Conservation (phyloP, 208 protist species). For the Herpetomonas samuelpessoai region DNA sequence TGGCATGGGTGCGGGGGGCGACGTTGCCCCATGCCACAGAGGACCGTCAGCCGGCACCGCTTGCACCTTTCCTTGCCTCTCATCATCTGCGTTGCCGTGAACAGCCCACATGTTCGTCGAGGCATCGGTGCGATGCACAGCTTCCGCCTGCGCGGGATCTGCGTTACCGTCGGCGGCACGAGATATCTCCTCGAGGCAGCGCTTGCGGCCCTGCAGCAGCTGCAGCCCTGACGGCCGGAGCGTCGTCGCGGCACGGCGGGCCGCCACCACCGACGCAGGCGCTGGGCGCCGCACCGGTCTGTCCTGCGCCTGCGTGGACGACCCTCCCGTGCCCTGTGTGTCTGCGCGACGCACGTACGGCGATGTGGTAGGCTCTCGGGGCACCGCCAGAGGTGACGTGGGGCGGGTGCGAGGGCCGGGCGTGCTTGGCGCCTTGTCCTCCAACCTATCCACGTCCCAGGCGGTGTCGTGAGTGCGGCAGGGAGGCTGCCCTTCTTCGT, state of each 20-base stretch:
- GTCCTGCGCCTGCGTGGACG: not conserved
- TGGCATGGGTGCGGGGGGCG: too few species aligned
- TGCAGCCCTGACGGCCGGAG: slow-evolving; percentile 25
- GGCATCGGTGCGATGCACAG: too few species aligned
- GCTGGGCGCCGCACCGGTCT: too few species aligned
- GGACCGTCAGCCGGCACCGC: too few species aligned
- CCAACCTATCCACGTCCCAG: too few species aligned
- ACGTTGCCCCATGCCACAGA: too few species aligned
- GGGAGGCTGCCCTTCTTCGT: too few species aligned
- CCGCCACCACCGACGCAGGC: not conserved
- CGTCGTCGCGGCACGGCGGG: not conserved
- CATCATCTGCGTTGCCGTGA: too few species aligned
- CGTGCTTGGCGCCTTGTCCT: not conserved
- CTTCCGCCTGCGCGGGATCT: too few species aligned
- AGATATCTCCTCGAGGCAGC: slow-evolving; percentile 64
- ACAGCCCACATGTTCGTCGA: too few species aligned
- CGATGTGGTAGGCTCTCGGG: not conserved
- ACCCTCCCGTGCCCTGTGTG: not conserved
- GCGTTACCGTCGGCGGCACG: slow-evolving; percentile 14
- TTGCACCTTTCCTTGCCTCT: too few species aligned
- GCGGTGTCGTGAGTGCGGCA: too few species aligned
- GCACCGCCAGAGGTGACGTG: not conserved
- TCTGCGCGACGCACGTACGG: not conserved
- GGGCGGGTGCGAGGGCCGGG: not conserved
- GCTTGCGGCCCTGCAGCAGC: slow-evolving; percentile 57